Evolutionary conservation across 1,284 basidiomycete species (phyloP).

Genomic region (Ganoderma resinaceum): DNA sequence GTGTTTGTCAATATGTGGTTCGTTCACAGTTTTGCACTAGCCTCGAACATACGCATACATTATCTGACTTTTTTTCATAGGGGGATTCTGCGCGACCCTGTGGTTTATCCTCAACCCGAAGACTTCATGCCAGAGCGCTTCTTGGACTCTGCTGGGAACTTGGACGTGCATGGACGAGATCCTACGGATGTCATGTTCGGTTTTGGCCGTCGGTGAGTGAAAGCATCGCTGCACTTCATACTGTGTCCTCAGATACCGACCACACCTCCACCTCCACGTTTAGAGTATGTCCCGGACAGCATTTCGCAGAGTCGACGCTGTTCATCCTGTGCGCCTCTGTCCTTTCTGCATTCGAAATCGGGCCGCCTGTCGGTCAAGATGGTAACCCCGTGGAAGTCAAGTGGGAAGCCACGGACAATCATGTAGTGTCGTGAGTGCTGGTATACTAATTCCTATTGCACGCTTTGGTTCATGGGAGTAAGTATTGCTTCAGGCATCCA

Average conservation of each 20-base stretch:
- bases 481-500: not conserved
- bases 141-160: conserved; percentile 1
- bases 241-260: not conserved
- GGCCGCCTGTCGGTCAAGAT: conserved; percentile 3
- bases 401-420: not conserved
- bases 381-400: not conserved
- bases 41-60: too few relatives aligned
- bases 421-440: not conserved
- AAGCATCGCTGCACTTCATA: not conserved
- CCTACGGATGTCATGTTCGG: conserved; percentile 13
- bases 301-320: conserved; percentile 15
- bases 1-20: conserved; percentile 26
- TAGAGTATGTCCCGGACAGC: conserved; percentile 24
- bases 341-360: conserved; percentile 17
- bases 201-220: conserved; percentile 21
- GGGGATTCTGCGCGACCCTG: conserved; percentile 30
- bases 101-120: conserved; percentile 29
- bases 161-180: conserved; percentile 2
- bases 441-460: not conserved
- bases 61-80: not conserved
- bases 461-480: not conserved
- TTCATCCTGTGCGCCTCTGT: conserved; percentile 22
- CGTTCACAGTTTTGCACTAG: not conserved
- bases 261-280: not conserved
- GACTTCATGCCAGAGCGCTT: conserved; percentile 25